A percentile compares a stretch with the other conserved stretches of the same genome.
phyloP scores from a whole-genome alignment of 441 rosid genomes.

The California macrophylla region DNA sequence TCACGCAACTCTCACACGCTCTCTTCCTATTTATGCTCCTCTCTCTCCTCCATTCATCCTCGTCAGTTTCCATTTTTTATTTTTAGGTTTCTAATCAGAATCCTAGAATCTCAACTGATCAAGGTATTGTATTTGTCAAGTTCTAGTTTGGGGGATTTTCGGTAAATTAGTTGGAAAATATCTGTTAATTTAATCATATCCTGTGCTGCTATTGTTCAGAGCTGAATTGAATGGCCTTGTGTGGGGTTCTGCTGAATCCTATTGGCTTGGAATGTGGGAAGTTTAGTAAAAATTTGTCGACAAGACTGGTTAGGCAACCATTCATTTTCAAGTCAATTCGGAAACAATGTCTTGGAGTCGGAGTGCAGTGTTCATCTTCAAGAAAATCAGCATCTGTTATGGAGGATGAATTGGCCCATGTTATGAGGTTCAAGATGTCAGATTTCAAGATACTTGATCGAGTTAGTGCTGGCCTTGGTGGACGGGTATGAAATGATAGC shows the following conservation, averaged over 20 bases:
- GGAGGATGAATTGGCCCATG: slow-evolving; percentile 50
- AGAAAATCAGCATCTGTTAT: slow-evolving; percentile 22
- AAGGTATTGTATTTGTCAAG: not conserved
- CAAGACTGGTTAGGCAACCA: slow-evolving; percentile 19
- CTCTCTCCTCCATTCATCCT: not conserved
- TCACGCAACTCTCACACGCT: slow-evolving; percentile 48
- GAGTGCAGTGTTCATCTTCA: slow-evolving; percentile 33
- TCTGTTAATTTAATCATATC: not conserved
- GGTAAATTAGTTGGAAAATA: not conserved
- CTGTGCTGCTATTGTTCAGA: not conserved
- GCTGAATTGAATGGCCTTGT: slow-evolving; percentile 41
- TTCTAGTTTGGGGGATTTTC: too few species aligned
- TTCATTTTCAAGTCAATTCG: slow-evolving; percentile 20
- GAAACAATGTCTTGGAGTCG: slow-evolving; percentile 16
- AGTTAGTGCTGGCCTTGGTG: slow-evolving; percentile 79
- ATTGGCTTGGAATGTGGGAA: slow-evolving; percentile 26
- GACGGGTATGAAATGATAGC: slow-evolving; percentile 43
- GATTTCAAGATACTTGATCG: slow-evolving; percentile 67
- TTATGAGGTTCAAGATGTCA: slow-evolving; percentile 60
- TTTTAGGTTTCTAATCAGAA: not conserved
- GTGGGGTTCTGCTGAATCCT: slow-evolving; percentile 30
- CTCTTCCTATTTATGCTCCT: slow-evolving; percentile 10
- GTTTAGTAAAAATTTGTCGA: slow-evolving; percentile 28
- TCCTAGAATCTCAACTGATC: not conserved
- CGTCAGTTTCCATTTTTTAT: not conserved